Evolutionary conservation across 108 stramenopile species (phyloP).

Genomic region (Cyclotella distinguenda): DNA sequence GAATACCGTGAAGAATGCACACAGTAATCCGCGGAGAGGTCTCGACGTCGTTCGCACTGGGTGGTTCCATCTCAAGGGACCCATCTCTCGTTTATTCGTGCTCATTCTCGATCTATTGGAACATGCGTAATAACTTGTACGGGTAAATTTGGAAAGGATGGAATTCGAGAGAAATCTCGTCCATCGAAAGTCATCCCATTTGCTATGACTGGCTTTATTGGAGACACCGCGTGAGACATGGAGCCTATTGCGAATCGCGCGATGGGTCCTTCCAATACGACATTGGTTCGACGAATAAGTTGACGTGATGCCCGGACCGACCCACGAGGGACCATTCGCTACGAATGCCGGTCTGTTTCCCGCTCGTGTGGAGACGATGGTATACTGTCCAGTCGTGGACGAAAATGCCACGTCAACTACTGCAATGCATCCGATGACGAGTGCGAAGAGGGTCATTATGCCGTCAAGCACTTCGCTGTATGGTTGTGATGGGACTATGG

Average conservation of each 20-base stretch:
- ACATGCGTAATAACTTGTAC: not conserved
- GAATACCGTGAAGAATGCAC: slow-evolving; percentile 20
- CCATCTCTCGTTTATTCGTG: not conserved
- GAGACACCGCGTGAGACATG: not conserved
- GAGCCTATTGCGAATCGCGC: not conserved
- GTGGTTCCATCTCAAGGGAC: not conserved
- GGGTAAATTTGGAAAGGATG: slow-evolving; percentile 19
- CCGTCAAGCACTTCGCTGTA: not conserved
- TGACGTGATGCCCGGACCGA: not conserved
- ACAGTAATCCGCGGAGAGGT: slow-evolving; percentile 11
- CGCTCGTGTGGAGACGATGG: not conserved
- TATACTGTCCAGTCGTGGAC: not conserved
- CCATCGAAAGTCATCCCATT: slow-evolving; percentile 21
- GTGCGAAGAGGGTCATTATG: not conserved
- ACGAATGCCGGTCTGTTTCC: slow-evolving; percentile 9
- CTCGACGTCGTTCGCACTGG: slow-evolving; percentile 2
- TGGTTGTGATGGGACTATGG: not conserved
- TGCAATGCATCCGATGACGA: slow-evolving; percentile 1
- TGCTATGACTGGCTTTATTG: not conserved
- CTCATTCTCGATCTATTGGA: slow-evolving; percentile 1
- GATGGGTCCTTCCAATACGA: not conserved
- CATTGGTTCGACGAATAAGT: too few relatives aligned
- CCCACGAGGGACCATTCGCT: not conserved
- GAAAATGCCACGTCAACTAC: slow-evolving; percentile 3
- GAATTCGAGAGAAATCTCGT: slow-evolving; percentile 10